Evolutionary conservation across 805 yeast species (phyloP).

Genomic region (Barnettozyma siamensis): DNA sequence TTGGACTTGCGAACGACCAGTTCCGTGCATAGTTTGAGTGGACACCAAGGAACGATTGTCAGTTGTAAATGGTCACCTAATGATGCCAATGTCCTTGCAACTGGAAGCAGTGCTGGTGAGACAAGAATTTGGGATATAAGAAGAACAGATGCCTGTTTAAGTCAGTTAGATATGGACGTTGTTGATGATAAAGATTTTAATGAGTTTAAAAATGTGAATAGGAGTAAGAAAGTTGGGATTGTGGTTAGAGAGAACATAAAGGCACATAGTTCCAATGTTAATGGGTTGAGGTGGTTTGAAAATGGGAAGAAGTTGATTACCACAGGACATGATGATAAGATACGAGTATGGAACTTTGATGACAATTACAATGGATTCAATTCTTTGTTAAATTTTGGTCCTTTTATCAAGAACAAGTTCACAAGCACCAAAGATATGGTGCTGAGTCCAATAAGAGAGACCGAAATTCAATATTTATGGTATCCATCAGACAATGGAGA

Average conservation of each 20-base stretch:
- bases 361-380: slow-evolving; percentile 45
- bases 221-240: slow-evolving; percentile 19
- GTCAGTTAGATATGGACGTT: slow-evolving; percentile 53
- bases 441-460: slow-evolving; percentile 39
- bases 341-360: slow-evolving; percentile 70
- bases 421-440: slow-evolving; percentile 22
- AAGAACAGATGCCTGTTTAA: slow-evolving; percentile 55
- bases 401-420: slow-evolving; percentile 61
- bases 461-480: slow-evolving; percentile 52
- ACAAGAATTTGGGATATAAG: slow-evolving; percentile 85
- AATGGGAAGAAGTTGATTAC: slow-evolving; percentile 57
- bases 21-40: slow-evolving; percentile 63
- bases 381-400: slow-evolving; percentile 70
- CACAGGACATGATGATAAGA: slow-evolving; percentile 74
- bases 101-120: slow-evolving; percentile 80
- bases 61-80: slow-evolving; percentile 73
- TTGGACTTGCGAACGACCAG: slow-evolving; percentile 71
- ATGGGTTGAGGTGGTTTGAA: slow-evolving; percentile 73
- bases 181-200: slow-evolving; percentile 29
- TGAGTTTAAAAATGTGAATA: slow-evolving; percentile 11
- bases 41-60: slow-evolving; percentile 47
- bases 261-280: slow-evolving; percentile 76
- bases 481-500: slow-evolving; percentile 78
- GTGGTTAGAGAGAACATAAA: slow-evolving; percentile 26
- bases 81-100: slow-evolving; percentile 53